Percentiles rank a stretch among this genome's conserved stretches.
Evolutionary conservation across 2,329 filamentous ascomycete genomes (phyloP).

Genomic region (Colletotrichum viniferum): DNA sequence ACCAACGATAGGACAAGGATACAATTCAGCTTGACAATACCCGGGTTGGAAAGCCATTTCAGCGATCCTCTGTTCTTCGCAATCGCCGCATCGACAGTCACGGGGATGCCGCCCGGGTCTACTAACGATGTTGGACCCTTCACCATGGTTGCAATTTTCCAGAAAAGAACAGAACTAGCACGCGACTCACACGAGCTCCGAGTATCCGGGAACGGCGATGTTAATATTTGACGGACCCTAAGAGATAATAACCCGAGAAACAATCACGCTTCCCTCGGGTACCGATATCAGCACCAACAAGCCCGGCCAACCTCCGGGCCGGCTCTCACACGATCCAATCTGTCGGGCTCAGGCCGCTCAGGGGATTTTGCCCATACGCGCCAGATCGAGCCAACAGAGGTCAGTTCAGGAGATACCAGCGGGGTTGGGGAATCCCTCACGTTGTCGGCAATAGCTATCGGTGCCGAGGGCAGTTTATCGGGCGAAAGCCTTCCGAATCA

Average conservation of each 20-base stretch:
- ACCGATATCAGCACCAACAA: neutral
- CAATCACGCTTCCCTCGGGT: neutral
- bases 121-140: neutral
- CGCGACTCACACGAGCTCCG: neutral
- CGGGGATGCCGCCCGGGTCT: conserved; percentile 4
- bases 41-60: conserved; percentile 6
- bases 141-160: neutral
- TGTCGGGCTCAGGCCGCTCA: neutral
- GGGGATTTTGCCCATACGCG: neutral
- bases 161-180: neutral
- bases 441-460: neutral
- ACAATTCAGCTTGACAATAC: conserved; percentile 9
- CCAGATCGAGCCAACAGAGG: neutral
- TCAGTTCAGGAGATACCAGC: neutral
- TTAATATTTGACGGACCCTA: neutral
- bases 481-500: neutral
- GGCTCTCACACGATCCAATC: neutral
- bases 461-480: neutral
- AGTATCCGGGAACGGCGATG: neutral
- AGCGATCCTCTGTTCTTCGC: neutral
- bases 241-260: neutral
- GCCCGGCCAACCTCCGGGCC: conserved; percentile 11
- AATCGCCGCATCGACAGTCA: conserved; percentile 13
- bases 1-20: conserved; percentile 5
- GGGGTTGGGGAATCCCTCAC: neutral